phyloP scores from a whole-genome alignment of 2,329 filamentous ascomycete genomes.

The Fusarium sublunatum region DNA sequence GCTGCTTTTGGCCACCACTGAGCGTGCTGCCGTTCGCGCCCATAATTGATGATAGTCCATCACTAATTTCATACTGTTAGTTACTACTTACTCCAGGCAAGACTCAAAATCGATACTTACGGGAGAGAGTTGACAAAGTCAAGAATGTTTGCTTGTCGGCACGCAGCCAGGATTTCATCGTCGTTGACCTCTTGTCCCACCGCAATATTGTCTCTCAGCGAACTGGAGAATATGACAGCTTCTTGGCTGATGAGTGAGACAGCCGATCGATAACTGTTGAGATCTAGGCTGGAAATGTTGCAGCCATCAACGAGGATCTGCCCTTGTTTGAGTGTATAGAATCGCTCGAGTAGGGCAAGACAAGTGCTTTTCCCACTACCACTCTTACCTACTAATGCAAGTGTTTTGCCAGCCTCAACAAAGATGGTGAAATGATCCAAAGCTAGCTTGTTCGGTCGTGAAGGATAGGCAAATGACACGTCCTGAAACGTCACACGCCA shows the following conservation, averaged over 20 bases:
- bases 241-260: constrained; percentile 81
- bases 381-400: constrained; percentile 74
- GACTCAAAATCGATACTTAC: constrained; percentile 51
- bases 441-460: constrained; percentile 62
- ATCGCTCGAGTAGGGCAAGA: constrained; percentile 71
- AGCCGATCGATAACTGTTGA: constrained; percentile 70
- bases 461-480: constrained; percentile 58
- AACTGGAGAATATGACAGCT: constrained; percentile 75
- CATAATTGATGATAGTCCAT: not conserved
- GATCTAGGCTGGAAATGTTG: constrained; percentile 67
- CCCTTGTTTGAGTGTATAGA: constrained; percentile 70
- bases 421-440: constrained; percentile 71
- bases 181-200: constrained; percentile 70
- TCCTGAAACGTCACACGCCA: constrained; percentile 2
- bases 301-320: constrained; percentile 71
- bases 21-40: constrained; percentile 67
- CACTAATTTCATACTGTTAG: not conserved
- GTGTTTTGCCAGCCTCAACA: constrained; percentile 75
- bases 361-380: constrained; percentile 80
- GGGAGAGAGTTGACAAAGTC: constrained; percentile 76
- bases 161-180: constrained; percentile 62
- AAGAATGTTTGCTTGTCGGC: constrained; percentile 72
- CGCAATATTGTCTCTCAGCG: constrained; percentile 75
- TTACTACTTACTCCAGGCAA: too few species aligned
- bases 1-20: constrained; percentile 75